phyloP scores from a whole-genome alignment of 352 stramenopile genomes.

The Pythium biforme region DNA sequence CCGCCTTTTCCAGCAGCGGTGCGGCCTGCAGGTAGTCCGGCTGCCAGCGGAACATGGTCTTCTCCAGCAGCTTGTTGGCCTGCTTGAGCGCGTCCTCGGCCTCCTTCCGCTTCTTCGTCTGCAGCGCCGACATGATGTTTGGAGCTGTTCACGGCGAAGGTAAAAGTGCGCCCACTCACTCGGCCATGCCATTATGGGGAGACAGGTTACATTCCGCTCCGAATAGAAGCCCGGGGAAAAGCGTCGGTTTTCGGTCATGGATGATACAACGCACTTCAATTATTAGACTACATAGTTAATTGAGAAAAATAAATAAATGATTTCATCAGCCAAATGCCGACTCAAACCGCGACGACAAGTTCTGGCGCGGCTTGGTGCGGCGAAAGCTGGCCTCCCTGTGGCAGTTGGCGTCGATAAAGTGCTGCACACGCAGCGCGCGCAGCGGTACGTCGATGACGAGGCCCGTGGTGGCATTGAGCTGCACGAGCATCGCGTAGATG shows the following conservation, averaged over 20 bases:
- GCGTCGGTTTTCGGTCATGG: slow-evolving; percentile 4
- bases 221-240: slow-evolving; percentile 12
- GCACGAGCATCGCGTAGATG: slow-evolving; percentile 49
- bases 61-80: slow-evolving; percentile 33
- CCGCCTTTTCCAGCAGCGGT: slow-evolving; percentile 70
- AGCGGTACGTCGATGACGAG: slow-evolving; percentile 55
- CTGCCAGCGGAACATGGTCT: slow-evolving; percentile 67
- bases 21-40: slow-evolving; percentile 72
- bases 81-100: slow-evolving; percentile 30
- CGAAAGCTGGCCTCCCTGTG: slow-evolving; percentile 15
- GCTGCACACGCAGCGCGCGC: slow-evolving; percentile 57
- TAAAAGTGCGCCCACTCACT: too few relatives aligned
- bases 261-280: not conserved
- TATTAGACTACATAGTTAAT: slow-evolving; percentile 17
- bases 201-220: not conserved
- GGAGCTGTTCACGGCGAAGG: not conserved
- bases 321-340: slow-evolving; percentile 22
- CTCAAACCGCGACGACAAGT: slow-evolving; percentile 29
- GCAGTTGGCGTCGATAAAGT: slow-evolving; percentile 45
- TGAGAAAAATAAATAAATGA: slow-evolving; percentile 12
- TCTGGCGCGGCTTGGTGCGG: slow-evolving; percentile 18
- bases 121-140: slow-evolving; percentile 29
- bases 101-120: slow-evolving; percentile 33
- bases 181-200: too few relatives aligned
- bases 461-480: slow-evolving; percentile 53